A percentile compares a stretch with the other conserved stretches of the same genome.
Evolutionary conservation across 139 green algal species (phyloP).

Genomic region (Micromonas commoda): DNA sequence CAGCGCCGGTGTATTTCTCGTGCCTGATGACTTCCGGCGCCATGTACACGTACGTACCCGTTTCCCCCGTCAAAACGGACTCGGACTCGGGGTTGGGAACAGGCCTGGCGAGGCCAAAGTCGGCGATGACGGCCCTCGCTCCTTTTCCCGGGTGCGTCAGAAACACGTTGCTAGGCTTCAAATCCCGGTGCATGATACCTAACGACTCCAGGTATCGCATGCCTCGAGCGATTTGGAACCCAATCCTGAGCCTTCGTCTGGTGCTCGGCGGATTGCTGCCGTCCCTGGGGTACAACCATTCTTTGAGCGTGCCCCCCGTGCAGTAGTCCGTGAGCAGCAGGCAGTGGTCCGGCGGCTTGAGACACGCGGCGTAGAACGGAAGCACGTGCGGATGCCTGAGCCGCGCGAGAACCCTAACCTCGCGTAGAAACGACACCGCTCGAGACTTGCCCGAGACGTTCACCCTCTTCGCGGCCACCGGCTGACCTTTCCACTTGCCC

Average conservation of each 20-base stretch:
- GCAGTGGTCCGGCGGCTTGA: neutral
- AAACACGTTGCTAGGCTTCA: constrained; percentile 22
- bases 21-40: constrained; percentile 98
- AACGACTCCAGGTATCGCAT: neutral
- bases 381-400: constrained; percentile 17
- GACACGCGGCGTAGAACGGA: neutral
- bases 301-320: neutral
- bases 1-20: constrained; percentile 78
- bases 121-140: neutral
- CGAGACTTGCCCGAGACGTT: neutral
- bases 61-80: neutral
- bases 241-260: neutral
- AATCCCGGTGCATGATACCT: constrained; percentile 2
- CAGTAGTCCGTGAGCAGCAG: neutral
- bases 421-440: neutral
- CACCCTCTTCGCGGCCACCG: neutral
- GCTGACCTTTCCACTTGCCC: neutral
- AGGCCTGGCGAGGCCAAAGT: constrained; percentile 17
- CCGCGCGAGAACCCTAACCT: neutral
- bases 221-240: neutral
- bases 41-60: constrained; percentile 56
- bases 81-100: neutral
- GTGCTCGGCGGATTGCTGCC: neutral
- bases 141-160: neutral
- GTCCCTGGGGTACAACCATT: constrained; percentile 1